phyloP scores from a whole-genome alignment of 2,329 filamentous ascomycete species.

The Botrytis aclada region DNA sequence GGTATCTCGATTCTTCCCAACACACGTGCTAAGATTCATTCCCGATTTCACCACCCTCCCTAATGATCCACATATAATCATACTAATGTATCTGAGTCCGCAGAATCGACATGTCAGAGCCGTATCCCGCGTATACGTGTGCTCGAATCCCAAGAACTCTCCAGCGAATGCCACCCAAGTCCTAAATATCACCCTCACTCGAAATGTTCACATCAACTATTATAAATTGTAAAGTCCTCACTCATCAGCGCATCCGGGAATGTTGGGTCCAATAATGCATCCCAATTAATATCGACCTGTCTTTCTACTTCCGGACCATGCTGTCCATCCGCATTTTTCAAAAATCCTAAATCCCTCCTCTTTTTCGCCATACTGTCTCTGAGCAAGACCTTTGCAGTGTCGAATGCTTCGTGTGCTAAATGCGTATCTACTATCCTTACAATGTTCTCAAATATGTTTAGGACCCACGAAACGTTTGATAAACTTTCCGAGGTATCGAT shows the following conservation, averaged over 20 bases:
- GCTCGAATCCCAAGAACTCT: not conserved
- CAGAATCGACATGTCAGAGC: not conserved
- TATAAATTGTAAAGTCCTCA: slow-evolving; percentile 15
- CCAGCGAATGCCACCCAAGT: not conserved
- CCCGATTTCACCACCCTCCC: not conserved
- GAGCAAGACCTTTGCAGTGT: slow-evolving; percentile 28
- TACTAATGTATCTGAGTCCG: not conserved
- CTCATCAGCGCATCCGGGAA: slow-evolving; percentile 16
- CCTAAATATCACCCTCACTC: not conserved
- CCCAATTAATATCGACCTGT: slow-evolving; percentile 27
- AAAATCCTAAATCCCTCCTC: slow-evolving; percentile 23
- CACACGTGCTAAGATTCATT: not conserved
- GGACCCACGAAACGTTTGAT: slow-evolving; percentile 23
- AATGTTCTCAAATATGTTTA: slow-evolving; percentile 26
- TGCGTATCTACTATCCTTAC: slow-evolving; percentile 23
- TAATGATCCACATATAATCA: not conserved
- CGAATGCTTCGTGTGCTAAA: slow-evolving; percentile 27
- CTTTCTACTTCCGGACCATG: slow-evolving; percentile 15
- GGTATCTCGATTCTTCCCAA: too few relatives aligned
- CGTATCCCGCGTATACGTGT: not conserved
- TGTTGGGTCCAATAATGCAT: slow-evolving; percentile 27
- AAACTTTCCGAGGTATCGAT: slow-evolving; percentile 28
- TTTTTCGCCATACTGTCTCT: slow-evolving; percentile 25
- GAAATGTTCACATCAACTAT: not conserved
- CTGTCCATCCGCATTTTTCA: slow-evolving; percentile 21